Evolutionary conservation across 495 filamentous ascomycete genomes (phyloP).

Genomic region (Niebla homalea): DNA sequence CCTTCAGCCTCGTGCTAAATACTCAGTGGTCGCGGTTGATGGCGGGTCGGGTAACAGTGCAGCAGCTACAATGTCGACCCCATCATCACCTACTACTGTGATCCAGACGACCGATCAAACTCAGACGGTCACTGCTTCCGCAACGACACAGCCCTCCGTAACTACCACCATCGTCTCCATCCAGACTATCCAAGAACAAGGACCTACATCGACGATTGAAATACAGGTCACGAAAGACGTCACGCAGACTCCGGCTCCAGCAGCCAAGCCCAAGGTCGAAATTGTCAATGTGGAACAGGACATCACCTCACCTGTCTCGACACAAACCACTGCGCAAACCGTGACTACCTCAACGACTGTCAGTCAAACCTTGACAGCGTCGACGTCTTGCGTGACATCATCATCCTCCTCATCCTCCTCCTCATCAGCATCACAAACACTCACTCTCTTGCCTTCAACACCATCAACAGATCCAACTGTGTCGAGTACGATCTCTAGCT

Average conservation of each 20-base stretch:
- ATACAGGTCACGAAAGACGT: not conserved
- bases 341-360: not conserved
- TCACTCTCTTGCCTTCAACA: not conserved
- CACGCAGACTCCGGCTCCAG: not conserved
- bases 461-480: not conserved
- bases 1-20: constrained; percentile 18
- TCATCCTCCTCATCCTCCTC: constrained; percentile 24
- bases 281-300: constrained; percentile 5
- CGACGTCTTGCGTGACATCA: constrained; percentile 31
- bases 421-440: constrained; percentile 6
- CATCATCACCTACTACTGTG: constrained; percentile 19
- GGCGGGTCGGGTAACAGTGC: constrained; percentile 18
- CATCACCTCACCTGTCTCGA: not conserved
- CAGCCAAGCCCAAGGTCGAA: not conserved
- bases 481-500: not conserved
- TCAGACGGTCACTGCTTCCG: constrained; percentile 17
- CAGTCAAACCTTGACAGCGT: constrained; percentile 21
- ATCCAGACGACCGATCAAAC: constrained; percentile 21
- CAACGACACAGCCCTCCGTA: constrained; percentile 5
- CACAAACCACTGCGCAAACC: not conserved
- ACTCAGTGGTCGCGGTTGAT: constrained; percentile 38
- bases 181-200: not conserved
- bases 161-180: constrained; percentile 16
- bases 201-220: constrained; percentile 8
- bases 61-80: constrained; percentile 14